Conservation (phyloP, 2,329 filamentous ascomycete genomes). For the Talaromyces sp. region DNA sequence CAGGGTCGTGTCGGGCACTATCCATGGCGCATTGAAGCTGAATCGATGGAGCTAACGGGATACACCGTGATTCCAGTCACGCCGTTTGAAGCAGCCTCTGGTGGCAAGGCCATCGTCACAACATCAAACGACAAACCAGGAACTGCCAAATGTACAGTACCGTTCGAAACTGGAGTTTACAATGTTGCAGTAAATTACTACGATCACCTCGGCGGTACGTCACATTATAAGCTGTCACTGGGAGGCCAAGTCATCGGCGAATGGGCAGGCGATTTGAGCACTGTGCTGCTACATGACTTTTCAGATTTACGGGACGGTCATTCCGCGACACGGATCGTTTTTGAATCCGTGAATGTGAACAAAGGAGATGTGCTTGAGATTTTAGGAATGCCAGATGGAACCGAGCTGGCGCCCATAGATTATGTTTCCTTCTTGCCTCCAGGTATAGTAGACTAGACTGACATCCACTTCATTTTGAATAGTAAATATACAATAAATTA, state of each 20-base stretch:
- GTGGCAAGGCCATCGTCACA: slow-evolving; percentile 55
- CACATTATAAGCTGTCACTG: slow-evolving; percentile 55
- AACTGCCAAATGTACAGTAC: slow-evolving; percentile 47
- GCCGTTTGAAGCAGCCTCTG: slow-evolving; percentile 61
- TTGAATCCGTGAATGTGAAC: slow-evolving; percentile 48
- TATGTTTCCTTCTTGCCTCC: slow-evolving; percentile 62
- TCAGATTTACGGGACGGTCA: slow-evolving; percentile 62
- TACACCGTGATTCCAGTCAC: slow-evolving; percentile 55
- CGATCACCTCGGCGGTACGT: slow-evolving; percentile 58
- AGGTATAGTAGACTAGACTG: slow-evolving; percentile 53
- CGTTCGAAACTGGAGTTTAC: slow-evolving; percentile 55
- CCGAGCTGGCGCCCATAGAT: slow-evolving; percentile 64
- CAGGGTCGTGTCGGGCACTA: slow-evolving; percentile 57
- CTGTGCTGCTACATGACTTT: slow-evolving; percentile 57
- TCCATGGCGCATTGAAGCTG: slow-evolving; percentile 66
- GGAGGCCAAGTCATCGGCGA: slow-evolving; percentile 52
- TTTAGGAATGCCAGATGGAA: slow-evolving; percentile 56
- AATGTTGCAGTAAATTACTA: slow-evolving; percentile 66
- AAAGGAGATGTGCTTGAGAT: slow-evolving; percentile 55
- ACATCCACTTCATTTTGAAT: not conserved
- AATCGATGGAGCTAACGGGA: slow-evolving; percentile 59
- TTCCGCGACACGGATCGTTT: slow-evolving; percentile 62
- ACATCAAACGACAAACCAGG: slow-evolving; percentile 51
- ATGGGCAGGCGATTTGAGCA: slow-evolving; percentile 61
- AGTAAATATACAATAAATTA: no score